These are phyloP conservation scores for Mucor lusitanicus DNA, from an alignment of 371 early-diverging fungal species.

Conservation along the genomic window DNA sequence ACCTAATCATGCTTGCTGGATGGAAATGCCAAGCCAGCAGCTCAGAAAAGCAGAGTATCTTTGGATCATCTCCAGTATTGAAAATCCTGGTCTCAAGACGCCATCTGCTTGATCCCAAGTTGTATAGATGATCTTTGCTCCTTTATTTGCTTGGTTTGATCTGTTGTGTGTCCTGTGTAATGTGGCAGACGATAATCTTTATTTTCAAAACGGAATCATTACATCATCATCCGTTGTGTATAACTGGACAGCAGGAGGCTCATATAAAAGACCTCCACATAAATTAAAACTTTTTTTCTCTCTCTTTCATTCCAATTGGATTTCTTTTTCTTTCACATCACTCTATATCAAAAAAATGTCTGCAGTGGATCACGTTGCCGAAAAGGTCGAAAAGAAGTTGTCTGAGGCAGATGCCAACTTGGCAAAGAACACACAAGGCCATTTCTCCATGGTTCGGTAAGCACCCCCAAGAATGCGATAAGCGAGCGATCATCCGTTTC, in stretches of 20 bases:
- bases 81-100: not conserved
- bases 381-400: conserved; percentile 12
- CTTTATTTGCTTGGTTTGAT: not conserved
- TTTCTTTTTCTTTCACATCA: not conserved
- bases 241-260: not conserved
- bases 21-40: not conserved
- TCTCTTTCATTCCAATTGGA: not conserved
- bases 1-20: not conserved
- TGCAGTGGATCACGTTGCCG: not conserved
- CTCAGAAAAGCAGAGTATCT: not conserved
- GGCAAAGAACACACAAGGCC: conserved; percentile 15
- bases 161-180: not conserved
- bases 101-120: not conserved
- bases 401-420: conserved; percentile 18
- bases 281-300: not conserved
- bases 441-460: conserved; percentile 44
- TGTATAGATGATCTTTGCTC: not conserved
- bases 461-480: not conserved
- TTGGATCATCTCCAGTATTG: not conserved
- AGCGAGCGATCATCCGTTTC: not conserved
- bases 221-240: not conserved
- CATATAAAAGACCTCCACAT: not conserved
- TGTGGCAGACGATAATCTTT: not conserved
- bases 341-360: not conserved
- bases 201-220: not conserved